Base-by-base conservation (phyloP, 768 basidiomycete species). In the Mycena belliarum region DNA sequence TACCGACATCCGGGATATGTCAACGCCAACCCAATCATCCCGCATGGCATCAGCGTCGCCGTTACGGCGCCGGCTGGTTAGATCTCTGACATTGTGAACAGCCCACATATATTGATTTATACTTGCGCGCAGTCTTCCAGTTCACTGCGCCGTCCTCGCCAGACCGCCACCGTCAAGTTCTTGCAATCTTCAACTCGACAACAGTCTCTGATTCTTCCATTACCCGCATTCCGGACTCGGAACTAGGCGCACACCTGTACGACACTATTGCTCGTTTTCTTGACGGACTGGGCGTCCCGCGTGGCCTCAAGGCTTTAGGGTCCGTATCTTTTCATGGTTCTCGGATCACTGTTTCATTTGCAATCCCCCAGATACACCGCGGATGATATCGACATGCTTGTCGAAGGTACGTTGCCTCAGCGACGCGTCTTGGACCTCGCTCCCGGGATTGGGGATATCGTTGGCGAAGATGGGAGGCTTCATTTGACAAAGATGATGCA, bases 101-200 rank as follows among this genome's bases (percentile, higher is more conserved):
- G n/a, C 47, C 20, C 18, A 40, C 25, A 12, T 26, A 12, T 6
- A 32, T 14, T 35, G 10, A 28, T 35, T 59, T 59, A 26, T 55
- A 42, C 11, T 16, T 7, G 32, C 37, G 11, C 49, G 18, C 48
- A 83, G 96, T 98, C 42, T 98, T 98, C 81, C 85, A 89, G 67
- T 98, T 95, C 73, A 98, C 96, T 9, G 90, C 96, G 0, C 95
- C 96, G 8, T 95, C 95, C 6, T 88, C 93, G 0, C 93, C 95
- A 3, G 85, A 88, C 59, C 88, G 95, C 41, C 95, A 98, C 73
- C 88, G 95, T 43, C 86, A 93, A 71, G 92, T 87, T 1, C 81
- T 95, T 16, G 86, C 90, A 2, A 86, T 96, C 66, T 98, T 97
- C 80, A 84, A 80, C 40, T 71, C 75, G 54, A 85, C 84, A 0